Conservation (phyloP, 225 moss, liverwort and hornwort genomes). For the Climacium dendroides region DNA sequence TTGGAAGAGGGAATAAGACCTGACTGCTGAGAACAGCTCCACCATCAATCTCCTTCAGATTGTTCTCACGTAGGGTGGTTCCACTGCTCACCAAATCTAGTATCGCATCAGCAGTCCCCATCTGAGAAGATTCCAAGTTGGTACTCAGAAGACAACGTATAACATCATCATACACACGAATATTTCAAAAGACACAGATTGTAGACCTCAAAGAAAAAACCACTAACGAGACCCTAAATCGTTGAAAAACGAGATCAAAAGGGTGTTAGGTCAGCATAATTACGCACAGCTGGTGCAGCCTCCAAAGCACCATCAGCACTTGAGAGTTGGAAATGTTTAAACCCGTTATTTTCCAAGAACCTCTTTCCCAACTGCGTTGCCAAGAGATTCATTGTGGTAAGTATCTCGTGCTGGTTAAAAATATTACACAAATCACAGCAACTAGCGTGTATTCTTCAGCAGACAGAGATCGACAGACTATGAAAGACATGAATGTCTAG, state of each 20-base stretch:
- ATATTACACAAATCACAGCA: neutral
- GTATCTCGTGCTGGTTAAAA: neutral
- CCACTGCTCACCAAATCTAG: slow-evolving; percentile 96
- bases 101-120: slow-evolving; percentile 98
- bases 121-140: slow-evolving; percentile 27
- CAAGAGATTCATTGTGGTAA: neutral
- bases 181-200: neutral
- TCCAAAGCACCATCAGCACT: slow-evolving; percentile 91
- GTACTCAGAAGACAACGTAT: neutral
- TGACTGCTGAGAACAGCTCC: slow-evolving; percentile 76
- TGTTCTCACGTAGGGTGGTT: slow-evolving; percentile 92
- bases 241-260: neutral
- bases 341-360: slow-evolving; percentile 56
- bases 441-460: neutral
- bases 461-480: neutral
- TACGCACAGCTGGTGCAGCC: slow-evolving; percentile 77
- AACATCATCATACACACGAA: neutral
- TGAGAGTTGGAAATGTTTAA: slow-evolving; percentile 59
- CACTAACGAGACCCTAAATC: neutral
- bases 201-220: neutral
- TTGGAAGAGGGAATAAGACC: slow-evolving; percentile 6
- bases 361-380: slow-evolving; percentile 52
- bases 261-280: neutral
- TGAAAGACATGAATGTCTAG: neutral
- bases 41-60: slow-evolving; percentile 73